Percentiles rank a stretch among this genome's conserved stretches.
Conservation (phyloP, 2,329 filamentous ascomycete genomes). For the Trichoderma sp. region DNA sequence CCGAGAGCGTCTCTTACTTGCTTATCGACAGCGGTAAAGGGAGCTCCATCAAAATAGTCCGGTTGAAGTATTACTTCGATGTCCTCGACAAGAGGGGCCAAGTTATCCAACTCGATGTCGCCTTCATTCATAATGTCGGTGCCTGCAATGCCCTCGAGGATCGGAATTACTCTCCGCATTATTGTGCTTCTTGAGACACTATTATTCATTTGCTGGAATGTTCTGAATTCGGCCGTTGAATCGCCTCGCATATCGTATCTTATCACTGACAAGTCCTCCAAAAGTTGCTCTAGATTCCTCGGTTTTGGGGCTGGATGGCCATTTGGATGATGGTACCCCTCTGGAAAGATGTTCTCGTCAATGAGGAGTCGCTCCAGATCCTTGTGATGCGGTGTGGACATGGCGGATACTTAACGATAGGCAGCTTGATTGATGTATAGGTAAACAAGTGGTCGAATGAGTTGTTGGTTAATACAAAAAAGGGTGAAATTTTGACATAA, state of each 20-base stretch:
- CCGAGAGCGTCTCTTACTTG: background rate
- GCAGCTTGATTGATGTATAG: background rate
- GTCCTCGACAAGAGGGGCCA: background rate
- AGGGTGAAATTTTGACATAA: too few relatives aligned
- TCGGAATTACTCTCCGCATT: background rate
- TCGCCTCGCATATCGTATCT: background rate
- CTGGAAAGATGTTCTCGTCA: background rate
- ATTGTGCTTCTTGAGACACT: background rate
- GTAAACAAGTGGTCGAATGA: too few relatives aligned
- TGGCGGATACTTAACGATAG: background rate
- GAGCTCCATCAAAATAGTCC: background rate
- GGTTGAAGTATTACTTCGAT: background rate
- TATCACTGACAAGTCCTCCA: background rate
- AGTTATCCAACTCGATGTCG: background rate
- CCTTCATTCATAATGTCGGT: background rate
- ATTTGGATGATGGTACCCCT: background rate
- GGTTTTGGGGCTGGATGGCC: background rate
- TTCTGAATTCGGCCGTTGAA: background rate
- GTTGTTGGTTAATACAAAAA: too few relatives aligned
- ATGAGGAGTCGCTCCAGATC: constrained; percentile 11
- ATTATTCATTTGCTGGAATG: background rate
- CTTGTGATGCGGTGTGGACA: background rate
- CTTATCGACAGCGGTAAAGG: too few relatives aligned
- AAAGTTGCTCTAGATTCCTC: background rate
- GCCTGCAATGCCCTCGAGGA: background rate